Evolutionary conservation across 2,329 filamentous ascomycete genomes (phyloP).

Genomic region (Ilyonectria mors-panacis): DNA sequence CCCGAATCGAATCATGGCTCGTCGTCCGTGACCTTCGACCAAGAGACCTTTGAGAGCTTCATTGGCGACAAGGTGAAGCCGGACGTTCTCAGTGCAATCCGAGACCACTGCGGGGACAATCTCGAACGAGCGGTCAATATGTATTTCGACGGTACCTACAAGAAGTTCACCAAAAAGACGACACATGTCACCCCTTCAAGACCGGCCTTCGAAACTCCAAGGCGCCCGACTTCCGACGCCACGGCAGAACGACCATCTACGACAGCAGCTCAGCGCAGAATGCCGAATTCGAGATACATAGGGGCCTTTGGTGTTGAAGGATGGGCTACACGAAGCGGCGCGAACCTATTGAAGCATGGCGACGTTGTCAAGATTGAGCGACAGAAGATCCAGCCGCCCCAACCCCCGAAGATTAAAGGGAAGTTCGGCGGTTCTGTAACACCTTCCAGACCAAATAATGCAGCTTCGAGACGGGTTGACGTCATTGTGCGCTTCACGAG

Average conservation of each 20-base stretch:
- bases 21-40: conserved; percentile 65
- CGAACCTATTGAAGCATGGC: conserved; percentile 81
- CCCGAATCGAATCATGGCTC: conserved; percentile 41
- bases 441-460: conserved; percentile 58
- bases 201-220: conserved; percentile 18
- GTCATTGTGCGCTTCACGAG: conserved; percentile 94
- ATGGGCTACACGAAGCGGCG: conserved; percentile 91
- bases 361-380: conserved; percentile 91
- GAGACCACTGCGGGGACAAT: conserved; percentile 69
- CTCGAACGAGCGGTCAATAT: conserved; percentile 77
- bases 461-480: conserved; percentile 80
- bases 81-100: conserved; percentile 65
- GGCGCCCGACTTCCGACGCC: conserved; percentile 24
- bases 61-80: conserved; percentile 69
- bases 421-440: conserved; percentile 56
- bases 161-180: conserved; percentile 59
- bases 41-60: conserved; percentile 71
- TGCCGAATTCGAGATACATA: conserved; percentile 76
- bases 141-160: conserved; percentile 80
- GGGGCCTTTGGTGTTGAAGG: conserved; percentile 93
- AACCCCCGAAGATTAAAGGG: conserved; percentile 60
- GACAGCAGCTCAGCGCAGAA: conserved; percentile 39
- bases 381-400: conserved; percentile 78
- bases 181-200: conserved; percentile 25
- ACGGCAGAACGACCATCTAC: conserved; percentile 29